These are phyloP conservation scores for Scedosporium apiospermum DNA, from an alignment of 2,329 filamentous ascomycete genomes.

Conservation along the genomic window DNA sequence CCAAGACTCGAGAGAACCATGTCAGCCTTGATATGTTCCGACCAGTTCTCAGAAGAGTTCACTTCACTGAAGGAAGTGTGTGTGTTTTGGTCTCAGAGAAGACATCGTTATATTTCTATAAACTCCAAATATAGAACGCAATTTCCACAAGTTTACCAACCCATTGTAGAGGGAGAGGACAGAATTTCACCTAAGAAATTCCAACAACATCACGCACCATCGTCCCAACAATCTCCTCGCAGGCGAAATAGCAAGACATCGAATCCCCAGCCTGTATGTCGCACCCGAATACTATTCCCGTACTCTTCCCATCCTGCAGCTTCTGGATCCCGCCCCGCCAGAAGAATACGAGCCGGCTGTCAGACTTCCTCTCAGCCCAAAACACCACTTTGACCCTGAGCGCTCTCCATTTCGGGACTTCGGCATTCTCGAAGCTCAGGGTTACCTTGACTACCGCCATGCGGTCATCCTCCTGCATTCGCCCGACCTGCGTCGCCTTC, in stretches of 20 bases:
- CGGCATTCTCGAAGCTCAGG: conserved; percentile 62
- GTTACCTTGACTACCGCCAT: conserved; percentile 45
- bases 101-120: too few relatives aligned
- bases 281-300: not conserved
- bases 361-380: not conserved
- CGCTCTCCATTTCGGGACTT: conserved; percentile 51
- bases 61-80: too few relatives aligned
- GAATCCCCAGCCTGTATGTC: not conserved
- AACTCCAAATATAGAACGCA: too few relatives aligned
- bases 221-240: conserved; percentile 6
- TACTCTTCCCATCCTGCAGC: not conserved
- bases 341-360: not conserved
- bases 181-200: not conserved
- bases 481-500: conserved; percentile 15
- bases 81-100: too few relatives aligned
- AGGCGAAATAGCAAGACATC: not conserved
- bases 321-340: not conserved
- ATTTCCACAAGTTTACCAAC: too few relatives aligned
- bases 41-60: too few relatives aligned
- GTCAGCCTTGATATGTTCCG: too few relatives aligned
- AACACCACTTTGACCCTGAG: conserved; percentile 1
- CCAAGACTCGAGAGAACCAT: too few relatives aligned
- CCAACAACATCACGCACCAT: not conserved
- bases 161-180: too few relatives aligned
- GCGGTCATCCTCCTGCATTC: conserved; percentile 29